Evolutionary conservation across 2,329 filamentous ascomycete species (phyloP).

Genomic region (Hymenoscyphus albidus): DNA sequence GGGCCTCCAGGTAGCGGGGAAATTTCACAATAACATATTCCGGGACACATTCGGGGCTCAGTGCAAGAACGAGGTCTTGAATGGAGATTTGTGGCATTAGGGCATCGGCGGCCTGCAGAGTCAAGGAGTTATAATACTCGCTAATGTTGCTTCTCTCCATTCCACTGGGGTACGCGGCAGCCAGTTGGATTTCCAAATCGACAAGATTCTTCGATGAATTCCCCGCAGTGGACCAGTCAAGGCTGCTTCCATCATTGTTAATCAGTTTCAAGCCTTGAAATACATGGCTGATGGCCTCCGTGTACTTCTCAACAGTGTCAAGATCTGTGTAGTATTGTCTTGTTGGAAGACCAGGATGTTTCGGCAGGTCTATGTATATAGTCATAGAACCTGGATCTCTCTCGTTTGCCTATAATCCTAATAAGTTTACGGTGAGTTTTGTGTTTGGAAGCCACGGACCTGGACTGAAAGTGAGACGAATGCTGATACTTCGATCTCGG

Average conservation of each 20-base stretch:
- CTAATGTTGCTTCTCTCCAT: not conserved
- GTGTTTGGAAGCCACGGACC: too few species aligned
- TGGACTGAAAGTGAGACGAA: too few species aligned
- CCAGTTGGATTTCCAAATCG: not conserved
- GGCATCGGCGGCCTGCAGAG: not conserved
- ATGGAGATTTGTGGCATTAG: not conserved
- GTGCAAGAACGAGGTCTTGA: too few species aligned
- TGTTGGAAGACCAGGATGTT: conserved; percentile 52
- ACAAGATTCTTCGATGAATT: not conserved
- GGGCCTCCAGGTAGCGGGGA: not conserved
- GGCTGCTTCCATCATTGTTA: not conserved
- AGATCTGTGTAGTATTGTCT: conserved; percentile 58
- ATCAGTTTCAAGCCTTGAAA: not conserved
- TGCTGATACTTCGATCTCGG: not conserved
- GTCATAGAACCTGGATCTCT: not conserved
- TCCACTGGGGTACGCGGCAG: not conserved
- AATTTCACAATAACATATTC: not conserved
- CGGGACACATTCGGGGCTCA: too few species aligned
- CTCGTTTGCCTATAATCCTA: not conserved
- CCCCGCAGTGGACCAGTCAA: not conserved
- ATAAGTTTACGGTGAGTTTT: too few species aligned
- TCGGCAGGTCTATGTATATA: not conserved
- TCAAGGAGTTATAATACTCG: not conserved
- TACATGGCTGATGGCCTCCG: conserved; percentile 35
- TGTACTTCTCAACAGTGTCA: conserved; percentile 50